Evolutionary conservation across 108 stramenopile species (phyloP).

Genomic region (Cyclotella sp.): DNA sequence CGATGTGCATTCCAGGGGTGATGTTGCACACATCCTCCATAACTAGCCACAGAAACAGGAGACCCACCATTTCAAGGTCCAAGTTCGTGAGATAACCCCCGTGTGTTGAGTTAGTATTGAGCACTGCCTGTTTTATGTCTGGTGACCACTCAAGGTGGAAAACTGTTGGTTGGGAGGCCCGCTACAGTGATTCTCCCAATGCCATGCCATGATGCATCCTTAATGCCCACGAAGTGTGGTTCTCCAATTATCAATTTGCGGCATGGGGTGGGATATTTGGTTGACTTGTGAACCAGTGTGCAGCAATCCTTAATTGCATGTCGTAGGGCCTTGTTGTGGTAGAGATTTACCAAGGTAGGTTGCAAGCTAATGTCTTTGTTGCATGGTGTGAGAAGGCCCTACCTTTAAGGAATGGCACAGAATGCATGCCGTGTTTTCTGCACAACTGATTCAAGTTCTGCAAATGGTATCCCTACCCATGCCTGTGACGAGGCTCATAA

Average conservation of each 20-base stretch:
- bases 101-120: neutral
- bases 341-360: neutral
- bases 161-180: neutral
- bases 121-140: too few species aligned
- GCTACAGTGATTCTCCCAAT: slow-evolving; percentile 14
- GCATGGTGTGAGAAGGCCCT: too few species aligned
- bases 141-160: slow-evolving; percentile 2
- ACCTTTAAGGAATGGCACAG: neutral
- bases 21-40: too few species aligned
- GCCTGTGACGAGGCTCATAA: neutral
- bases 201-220: slow-evolving; percentile 40
- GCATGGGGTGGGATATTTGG: neutral
- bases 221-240: slow-evolving; percentile 24
- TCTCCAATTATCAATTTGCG: neutral
- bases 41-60: slow-evolving; percentile 42
- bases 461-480: neutral
- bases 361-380: neutral
- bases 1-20: too few species aligned
- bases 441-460: neutral
- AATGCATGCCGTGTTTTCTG: neutral
- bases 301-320: neutral
- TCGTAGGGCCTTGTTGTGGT: neutral
- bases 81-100: slow-evolving; percentile 39
- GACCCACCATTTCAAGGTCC: too few species aligned
- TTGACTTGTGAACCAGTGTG: neutral